phyloP scores from a whole-genome alignment of 768 basidiomycete species.

The Cantharellus anzutake region DNA sequence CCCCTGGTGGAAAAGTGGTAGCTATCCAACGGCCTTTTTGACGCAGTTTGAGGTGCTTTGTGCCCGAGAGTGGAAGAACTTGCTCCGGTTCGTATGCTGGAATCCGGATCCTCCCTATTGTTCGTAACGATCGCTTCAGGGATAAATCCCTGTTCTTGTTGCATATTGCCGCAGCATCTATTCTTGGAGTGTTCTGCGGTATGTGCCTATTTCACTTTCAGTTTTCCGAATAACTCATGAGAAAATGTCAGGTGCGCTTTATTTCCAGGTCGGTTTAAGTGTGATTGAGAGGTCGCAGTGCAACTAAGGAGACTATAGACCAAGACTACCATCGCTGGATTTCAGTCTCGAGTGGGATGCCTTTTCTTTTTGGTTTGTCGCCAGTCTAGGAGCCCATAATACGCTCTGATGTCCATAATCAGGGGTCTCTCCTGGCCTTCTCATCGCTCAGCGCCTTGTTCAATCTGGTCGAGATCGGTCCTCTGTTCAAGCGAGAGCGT shows the following conservation, averaged over 20 bases:
- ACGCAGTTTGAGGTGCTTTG: slow-evolving; percentile 74
- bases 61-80: slow-evolving; percentile 69
- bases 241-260: slow-evolving; percentile 11
- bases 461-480: slow-evolving; percentile 66
- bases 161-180: slow-evolving; percentile 46
- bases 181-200: slow-evolving; percentile 77
- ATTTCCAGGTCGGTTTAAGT: neutral
- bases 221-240: too few relatives aligned
- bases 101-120: too few relatives aligned
- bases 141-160: slow-evolving; percentile 71
- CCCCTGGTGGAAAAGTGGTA: too few relatives aligned
- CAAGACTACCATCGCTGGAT: slow-evolving; percentile 66
- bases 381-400: neutral
- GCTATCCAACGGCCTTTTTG: slow-evolving; percentile 61
- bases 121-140: neutral
- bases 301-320: slow-evolving; percentile 49
- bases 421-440: slow-evolving; percentile 86
- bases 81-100: too few relatives aligned
- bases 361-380: slow-evolving; percentile 69
- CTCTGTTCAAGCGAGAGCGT: slow-evolving; percentile 79
- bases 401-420: neutral
- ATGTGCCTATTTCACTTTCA: too few relatives aligned
- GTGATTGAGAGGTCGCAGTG: neutral
- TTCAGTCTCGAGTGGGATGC: slow-evolving; percentile 85
- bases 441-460: slow-evolving; percentile 79